Evolutionary conservation across 371 early-diverging fungal genomes (phyloP).

Genomic region (Syncephalastrum sp.): DNA sequence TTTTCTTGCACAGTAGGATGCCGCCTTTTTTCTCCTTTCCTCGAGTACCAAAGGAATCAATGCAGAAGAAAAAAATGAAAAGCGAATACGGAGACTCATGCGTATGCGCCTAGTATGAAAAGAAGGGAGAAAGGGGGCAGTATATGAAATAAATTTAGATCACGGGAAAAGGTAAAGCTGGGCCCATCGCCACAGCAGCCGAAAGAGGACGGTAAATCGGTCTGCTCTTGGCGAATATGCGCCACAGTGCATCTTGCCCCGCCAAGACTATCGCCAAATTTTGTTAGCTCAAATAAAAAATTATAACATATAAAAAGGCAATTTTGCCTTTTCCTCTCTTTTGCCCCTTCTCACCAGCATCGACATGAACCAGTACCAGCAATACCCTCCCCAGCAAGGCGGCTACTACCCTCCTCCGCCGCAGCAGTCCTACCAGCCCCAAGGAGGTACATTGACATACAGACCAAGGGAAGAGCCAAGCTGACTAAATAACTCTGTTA

Average conservation of each 20-base stretch:
- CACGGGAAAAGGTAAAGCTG: background rate
- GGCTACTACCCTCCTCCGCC: background rate
- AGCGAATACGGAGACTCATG: no score
- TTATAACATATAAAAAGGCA: background rate
- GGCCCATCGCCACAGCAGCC: background rate
- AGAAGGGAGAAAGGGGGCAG: no score
- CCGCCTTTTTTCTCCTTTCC: no score
- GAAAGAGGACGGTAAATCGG: background rate
- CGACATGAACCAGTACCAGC: background rate
- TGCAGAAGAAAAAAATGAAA: no score
- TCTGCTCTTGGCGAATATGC: no score
- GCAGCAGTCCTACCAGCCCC: background rate
- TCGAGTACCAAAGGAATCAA: no score
- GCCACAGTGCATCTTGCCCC: background rate
- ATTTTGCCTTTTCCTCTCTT: background rate
- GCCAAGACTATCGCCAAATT: no score
- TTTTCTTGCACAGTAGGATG: no score
- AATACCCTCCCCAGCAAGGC: no score
- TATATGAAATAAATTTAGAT: background rate
- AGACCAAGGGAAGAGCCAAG: background rate
- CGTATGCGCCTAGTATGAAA: no score
- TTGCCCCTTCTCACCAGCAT: background rate
- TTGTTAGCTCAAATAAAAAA: no score
- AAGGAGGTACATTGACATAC: background rate
- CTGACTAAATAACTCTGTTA: background rate